Evolutionary conservation across 1,284 basidiomycete genomes (phyloP), one percentile per base, ranked within the genome.

Genomic region (Pholiota adiposa): DNA sequence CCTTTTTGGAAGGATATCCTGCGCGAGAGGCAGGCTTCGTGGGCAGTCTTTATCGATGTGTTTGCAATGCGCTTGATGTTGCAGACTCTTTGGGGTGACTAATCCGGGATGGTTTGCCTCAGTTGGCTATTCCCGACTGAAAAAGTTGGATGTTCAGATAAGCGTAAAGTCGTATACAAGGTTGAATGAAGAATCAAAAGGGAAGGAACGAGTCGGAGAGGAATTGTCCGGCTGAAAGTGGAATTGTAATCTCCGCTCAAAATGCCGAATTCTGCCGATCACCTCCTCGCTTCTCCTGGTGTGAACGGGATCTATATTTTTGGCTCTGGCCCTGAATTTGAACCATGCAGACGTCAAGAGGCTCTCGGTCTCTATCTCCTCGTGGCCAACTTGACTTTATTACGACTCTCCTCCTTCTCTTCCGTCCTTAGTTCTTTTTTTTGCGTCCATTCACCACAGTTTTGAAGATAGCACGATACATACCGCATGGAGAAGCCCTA

Each of bases 401-500:
- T 50, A 41, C 54, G 12, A 14, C 34, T 36, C 50, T 46, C 29
- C 19, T 8, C 53, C 38, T 46, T 23, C 23, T 46, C 44, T 29
- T 40, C 51, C 51, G n/a, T 41, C 36, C 11, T 18, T n/a, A n/a
- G 19, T 21, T 23, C 40, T 7, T 27, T 43, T n/a, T n/a, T 21
- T 36, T 34, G 19, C 41, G 29, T 19, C 25, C 25, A 12, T 29
- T 14, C 11, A 33, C 12, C n/a, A 34, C 27, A 46, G 7, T 8
- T 25, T n/a, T 16, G 31, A 33, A 19, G 4, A 49, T 5, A 18
- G 19, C 46, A 53, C 19, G 41, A 48, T 29, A 33, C 36, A 51
- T 40, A 19, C 12, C 40, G 23, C 33, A 63, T 63, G 61, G 58
- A 59, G 34, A 29, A 50, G 19, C 46, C 57, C 29, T 58, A 61